phyloP scores from a whole-genome alignment of 306 rosid genomes.

The Trifolium dubium region DNA sequence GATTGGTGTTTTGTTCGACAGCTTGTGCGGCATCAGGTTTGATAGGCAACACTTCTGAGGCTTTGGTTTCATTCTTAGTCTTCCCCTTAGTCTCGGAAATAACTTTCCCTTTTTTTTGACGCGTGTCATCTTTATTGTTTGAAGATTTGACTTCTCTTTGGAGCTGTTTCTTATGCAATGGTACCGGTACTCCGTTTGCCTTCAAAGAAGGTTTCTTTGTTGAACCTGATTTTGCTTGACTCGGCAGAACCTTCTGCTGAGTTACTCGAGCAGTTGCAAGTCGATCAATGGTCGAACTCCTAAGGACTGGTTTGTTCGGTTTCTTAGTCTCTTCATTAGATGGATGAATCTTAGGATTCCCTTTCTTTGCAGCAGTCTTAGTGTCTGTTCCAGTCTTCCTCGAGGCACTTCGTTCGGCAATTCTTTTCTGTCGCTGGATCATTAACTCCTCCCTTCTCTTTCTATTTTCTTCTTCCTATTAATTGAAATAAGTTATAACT shows the following conservation, averaged over 20 bases:
- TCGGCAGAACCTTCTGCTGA: constrained; percentile 54
- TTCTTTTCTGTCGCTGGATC: constrained; percentile 84
- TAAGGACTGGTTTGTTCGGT: constrained; percentile 62
- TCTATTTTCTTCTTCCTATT: constrained; percentile 87
- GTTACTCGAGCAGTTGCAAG: constrained; percentile 69
- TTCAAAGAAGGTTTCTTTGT: constrained; percentile 61
- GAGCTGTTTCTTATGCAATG: constrained; percentile 61
- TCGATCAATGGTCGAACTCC: constrained; percentile 83
- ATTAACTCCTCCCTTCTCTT: constrained; percentile 70
- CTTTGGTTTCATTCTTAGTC: constrained; percentile 49
- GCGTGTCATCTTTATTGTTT: constrained; percentile 42
- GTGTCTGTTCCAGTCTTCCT: constrained; percentile 54
- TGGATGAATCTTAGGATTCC: constrained; percentile 57
- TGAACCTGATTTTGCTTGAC: constrained; percentile 50
- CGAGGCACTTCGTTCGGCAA: constrained; percentile 81
- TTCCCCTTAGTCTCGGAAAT: constrained; percentile 45
- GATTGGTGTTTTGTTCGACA: constrained; percentile 45
- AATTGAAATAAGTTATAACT: background rate
- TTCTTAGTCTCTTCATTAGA: constrained; percentile 60
- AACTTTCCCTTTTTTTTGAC: constrained; percentile 50
- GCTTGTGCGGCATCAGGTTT: constrained; percentile 38
- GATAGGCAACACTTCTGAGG: constrained; percentile 44
- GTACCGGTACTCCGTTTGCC: constrained; percentile 47
- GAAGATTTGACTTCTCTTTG: constrained; percentile 62
- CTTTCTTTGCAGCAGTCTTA: constrained; percentile 53